phyloP scores from a whole-genome alignment of 768 basidiomycete genomes.

The Pholiota molesta region DNA sequence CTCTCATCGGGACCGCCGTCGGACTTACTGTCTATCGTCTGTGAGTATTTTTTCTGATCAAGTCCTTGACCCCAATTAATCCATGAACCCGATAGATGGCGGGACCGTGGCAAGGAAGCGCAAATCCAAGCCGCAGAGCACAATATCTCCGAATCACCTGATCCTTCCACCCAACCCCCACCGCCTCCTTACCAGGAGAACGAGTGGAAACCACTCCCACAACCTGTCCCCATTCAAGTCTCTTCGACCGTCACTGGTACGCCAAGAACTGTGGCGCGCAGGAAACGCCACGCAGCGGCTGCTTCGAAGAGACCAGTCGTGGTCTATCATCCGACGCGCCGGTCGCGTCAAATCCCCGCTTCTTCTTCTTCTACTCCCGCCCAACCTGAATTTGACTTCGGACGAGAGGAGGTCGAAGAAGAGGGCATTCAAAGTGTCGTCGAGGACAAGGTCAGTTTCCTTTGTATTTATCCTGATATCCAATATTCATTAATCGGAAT shows the following conservation, averaged over 20 bases:
- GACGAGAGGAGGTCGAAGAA: conserved; percentile 32
- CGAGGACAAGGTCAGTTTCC: conserved; percentile 46
- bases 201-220: conserved; percentile 8
- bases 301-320: conserved; percentile 17
- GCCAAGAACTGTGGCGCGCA: conserved; percentile 4
- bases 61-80: conserved; percentile 3
- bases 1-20: conserved; percentile 84
- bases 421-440: conserved; percentile 32
- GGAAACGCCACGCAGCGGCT: not conserved
- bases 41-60: conserved; percentile 46
- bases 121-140: conserved; percentile 23
- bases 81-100: conserved; percentile 55
- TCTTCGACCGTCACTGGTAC: conserved; percentile 1
- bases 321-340: conserved; percentile 2
- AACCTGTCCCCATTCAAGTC: conserved; percentile 7
- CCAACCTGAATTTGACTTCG: conserved; percentile 48
- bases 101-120: conserved; percentile 64
- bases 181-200: conserved; percentile 65
- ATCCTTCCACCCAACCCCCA: conserved; percentile 33
- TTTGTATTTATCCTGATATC: not conserved
- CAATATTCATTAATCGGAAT: not conserved
- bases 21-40: conserved; percentile 86
- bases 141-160: conserved; percentile 38
- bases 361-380: conserved; percentile 1
- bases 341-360: conserved; percentile 2